Conservation (phyloP, 352 stramenopile genomes). For the Phytophthora citrophthora region DNA sequence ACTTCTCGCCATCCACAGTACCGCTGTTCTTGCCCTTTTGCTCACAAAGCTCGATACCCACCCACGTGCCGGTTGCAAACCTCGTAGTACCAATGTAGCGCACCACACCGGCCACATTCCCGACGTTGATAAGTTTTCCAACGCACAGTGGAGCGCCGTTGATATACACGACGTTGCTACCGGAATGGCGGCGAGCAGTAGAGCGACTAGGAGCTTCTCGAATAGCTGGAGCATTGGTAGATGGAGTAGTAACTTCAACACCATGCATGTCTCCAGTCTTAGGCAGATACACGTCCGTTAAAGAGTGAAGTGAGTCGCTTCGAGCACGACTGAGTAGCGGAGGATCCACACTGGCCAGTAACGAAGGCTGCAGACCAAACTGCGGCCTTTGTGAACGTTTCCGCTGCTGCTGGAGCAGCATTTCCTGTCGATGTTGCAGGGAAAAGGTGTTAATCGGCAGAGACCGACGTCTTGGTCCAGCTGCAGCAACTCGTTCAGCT, state of each 20-base stretch:
- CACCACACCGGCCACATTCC: slow-evolving; percentile 62
- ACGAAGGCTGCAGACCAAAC: slow-evolving; percentile 14
- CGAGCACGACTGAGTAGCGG: slow-evolving; percentile 40
- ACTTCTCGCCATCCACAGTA: slow-evolving; percentile 59
- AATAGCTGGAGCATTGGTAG: slow-evolving; percentile 2
- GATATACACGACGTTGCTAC: slow-evolving; percentile 51
- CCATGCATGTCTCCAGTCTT: slow-evolving; percentile 27
- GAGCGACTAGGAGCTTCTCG: slow-evolving; percentile 7
- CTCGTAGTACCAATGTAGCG: slow-evolving; percentile 70
- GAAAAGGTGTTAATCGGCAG: slow-evolving; percentile 54
- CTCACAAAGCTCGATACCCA: slow-evolving; percentile 73
- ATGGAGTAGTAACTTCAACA: slow-evolving; percentile 24
- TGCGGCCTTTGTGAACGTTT: slow-evolving; percentile 16
- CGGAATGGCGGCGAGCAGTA: slow-evolving; percentile 43
- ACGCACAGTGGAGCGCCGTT: slow-evolving; percentile 50
- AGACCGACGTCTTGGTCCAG: slow-evolving; percentile 42
- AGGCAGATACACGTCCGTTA: slow-evolving; percentile 48
- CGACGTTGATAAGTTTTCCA: slow-evolving; percentile 66
- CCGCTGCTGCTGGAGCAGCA: slow-evolving; percentile 32
- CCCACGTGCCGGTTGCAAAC: slow-evolving; percentile 71
- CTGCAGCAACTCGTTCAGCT: slow-evolving; percentile 18
- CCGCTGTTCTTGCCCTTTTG: slow-evolving; percentile 73
- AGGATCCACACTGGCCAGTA: slow-evolving; percentile 37
- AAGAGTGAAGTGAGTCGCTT: slow-evolving; percentile 55
- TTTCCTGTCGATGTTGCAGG: slow-evolving; percentile 32